A percentile compares a stretch with the other conserved stretches of the same genome.
phyloP scores from a whole-genome alignment of 2,329 filamentous ascomycete genomes.

The Talaromyces sp. region DNA sequence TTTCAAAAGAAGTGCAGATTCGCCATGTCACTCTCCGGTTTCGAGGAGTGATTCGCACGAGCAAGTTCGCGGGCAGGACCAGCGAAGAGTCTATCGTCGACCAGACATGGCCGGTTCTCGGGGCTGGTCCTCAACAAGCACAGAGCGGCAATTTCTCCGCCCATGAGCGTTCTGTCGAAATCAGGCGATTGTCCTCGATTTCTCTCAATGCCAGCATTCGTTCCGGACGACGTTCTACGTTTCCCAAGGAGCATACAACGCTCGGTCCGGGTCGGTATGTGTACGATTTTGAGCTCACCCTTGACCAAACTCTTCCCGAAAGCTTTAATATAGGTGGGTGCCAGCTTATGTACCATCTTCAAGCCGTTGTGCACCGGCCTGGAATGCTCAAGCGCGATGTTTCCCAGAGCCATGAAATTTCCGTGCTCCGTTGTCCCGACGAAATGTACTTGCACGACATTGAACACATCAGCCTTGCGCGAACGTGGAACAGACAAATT shows the following conservation, averaged over 20 bases:
- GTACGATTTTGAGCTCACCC: conserved; percentile 7
- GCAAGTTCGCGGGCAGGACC: conserved; percentile 1
- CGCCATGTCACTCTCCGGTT: conserved; percentile 2
- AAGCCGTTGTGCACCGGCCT: neutral
- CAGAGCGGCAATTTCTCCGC: neutral
- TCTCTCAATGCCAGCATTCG: neutral
- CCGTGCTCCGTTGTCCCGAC: conserved; percentile 7
- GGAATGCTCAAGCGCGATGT: conserved; percentile 1
- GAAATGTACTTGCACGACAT: conserved; percentile 7
- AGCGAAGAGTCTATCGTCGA: neutral
- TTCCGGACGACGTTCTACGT: neutral
- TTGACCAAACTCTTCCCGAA: conserved; percentile 5
- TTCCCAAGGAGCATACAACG: neutral
- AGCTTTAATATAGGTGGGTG: conserved; percentile 6
- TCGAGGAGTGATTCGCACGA: conserved; percentile 1
- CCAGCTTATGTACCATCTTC: conserved; percentile 4
- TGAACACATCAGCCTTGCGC: conserved; percentile 5
- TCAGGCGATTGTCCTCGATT: neutral
- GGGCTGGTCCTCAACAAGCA: neutral
- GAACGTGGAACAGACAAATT: conserved; percentile 8
- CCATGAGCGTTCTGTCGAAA: neutral
- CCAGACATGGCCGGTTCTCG: neutral
- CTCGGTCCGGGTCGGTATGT: conserved; percentile 4
- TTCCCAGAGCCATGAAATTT: conserved; percentile 4
- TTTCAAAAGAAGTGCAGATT: conserved; percentile 7